A percentile compares a stretch with the other conserved stretches of the same genome.
phyloP scores from a whole-genome alignment of 23 red algal genomes.

The Gracilaria vermiculophylla region DNA sequence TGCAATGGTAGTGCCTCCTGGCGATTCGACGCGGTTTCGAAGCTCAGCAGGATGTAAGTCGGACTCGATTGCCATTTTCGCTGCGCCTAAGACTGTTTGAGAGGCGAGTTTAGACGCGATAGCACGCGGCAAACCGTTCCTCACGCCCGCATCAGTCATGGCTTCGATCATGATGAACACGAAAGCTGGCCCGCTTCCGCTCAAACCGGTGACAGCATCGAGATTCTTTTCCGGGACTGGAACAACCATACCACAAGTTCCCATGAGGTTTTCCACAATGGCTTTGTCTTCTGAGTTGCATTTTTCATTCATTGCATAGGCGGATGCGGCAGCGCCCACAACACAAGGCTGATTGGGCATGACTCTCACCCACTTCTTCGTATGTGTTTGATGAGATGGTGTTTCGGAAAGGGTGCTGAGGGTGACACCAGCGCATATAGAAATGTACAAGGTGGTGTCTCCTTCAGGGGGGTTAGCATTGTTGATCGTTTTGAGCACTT shows the following conservation, averaged over 20 bases:
- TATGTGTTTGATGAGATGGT: neutral
- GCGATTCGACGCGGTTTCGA: conserved; percentile 96
- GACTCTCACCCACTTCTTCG: conserved; percentile 50
- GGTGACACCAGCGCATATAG: conserved; percentile 90
- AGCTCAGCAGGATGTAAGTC: conserved; percentile 82
- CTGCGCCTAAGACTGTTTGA: conserved; percentile 87
- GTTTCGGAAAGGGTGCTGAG: conserved; percentile 45
- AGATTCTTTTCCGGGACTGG: conserved; percentile 80
- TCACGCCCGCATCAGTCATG: conserved; percentile 88
- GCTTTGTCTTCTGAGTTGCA: conserved; percentile 9
- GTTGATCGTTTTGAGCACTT: conserved; percentile 13
- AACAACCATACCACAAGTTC: conserved; percentile 55
- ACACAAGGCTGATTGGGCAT: conserved; percentile 95
- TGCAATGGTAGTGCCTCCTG: conserved; percentile 92
- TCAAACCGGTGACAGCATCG: conserved; percentile 93
- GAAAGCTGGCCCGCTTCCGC: conserved; percentile 92
- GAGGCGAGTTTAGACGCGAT: conserved; percentile 70
- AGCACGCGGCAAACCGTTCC: conserved; percentile 67
- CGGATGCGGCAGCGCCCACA: conserved; percentile 70
- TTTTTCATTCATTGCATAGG: conserved; percentile 38
- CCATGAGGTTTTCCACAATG: conserved; percentile 52
- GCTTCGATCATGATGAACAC: conserved; percentile 98
- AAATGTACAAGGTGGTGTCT: conserved; percentile 52
- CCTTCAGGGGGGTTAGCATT: neutral
- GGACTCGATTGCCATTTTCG: conserved; percentile 79